Evolutionary conservation across 352 stramenopile genomes (phyloP).

Genomic region (Pythium plurisporium): DNA sequence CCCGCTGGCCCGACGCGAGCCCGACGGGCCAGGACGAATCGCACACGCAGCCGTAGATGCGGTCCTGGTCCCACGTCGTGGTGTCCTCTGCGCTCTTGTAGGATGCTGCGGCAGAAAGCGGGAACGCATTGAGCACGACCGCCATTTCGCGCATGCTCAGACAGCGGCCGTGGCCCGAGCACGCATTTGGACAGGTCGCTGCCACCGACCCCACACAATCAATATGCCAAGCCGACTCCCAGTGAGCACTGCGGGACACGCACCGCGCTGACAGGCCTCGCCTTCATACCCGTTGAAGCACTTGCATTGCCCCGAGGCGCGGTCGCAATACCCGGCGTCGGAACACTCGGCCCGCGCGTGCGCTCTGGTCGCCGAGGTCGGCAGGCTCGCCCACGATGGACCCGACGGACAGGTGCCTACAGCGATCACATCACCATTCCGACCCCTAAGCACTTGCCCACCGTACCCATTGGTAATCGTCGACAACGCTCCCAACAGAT

Average conservation of each 20-base stretch:
- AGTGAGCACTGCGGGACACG: too few relatives aligned
- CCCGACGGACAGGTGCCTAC: constrained; percentile 64
- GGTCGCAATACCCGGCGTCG: constrained; percentile 56
- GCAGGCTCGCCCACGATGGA: constrained; percentile 57
- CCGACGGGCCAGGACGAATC: constrained; percentile 75
- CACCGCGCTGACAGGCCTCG: constrained; percentile 64
- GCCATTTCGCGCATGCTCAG: constrained; percentile 65
- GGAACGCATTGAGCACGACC: constrained; percentile 37
- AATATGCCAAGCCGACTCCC: too few relatives aligned
- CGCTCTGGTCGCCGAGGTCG: constrained; percentile 31
- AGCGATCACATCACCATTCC: not conserved
- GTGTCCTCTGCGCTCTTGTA: constrained; percentile 48
- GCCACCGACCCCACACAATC: constrained; percentile 1
- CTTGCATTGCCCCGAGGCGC: constrained; percentile 45
- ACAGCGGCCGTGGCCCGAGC: constrained; percentile 70
- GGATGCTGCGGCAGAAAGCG: constrained; percentile 45
- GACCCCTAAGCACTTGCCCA: constrained; percentile 7
- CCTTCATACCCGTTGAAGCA: constrained; percentile 71
- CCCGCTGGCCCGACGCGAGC: constrained; percentile 62
- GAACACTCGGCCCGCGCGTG: constrained; percentile 60
- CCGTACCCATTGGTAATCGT: constrained; percentile 4
- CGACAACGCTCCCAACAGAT: not conserved
- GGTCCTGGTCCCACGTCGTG: constrained; percentile 73
- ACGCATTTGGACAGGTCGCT: constrained; percentile 49
- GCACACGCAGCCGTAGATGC: constrained; percentile 73